These are phyloP conservation scores for Daldinia loculata DNA, from an alignment of 495 filamentous ascomycete species.

Conservation along the genomic window DNA sequence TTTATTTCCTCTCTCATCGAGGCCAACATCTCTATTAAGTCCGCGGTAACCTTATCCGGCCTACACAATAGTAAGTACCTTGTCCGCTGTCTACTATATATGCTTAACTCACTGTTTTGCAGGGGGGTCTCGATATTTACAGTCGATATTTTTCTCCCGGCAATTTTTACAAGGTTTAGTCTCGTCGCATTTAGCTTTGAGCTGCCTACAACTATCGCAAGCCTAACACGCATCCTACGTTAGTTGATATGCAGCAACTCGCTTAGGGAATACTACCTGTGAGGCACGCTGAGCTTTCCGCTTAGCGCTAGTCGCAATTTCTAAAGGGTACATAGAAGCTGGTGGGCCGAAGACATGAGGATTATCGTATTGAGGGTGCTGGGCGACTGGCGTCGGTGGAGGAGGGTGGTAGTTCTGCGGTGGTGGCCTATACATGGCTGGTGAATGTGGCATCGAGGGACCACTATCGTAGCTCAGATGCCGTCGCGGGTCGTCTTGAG, in stretches of 20 bases:
- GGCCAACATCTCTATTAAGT: constrained; percentile 57
- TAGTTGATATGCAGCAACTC: constrained; percentile 32
- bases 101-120: constrained; percentile 67
- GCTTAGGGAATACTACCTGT: constrained; percentile 49
- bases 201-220: constrained; percentile 71
- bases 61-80: constrained; percentile 47
- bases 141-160: constrained; percentile 65
- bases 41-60: constrained; percentile 61
- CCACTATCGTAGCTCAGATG: constrained; percentile 59
- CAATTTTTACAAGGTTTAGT: constrained; percentile 67
- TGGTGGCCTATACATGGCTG: constrained; percentile 51
- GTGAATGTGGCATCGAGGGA: constrained; percentile 50
- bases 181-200: constrained; percentile 80
- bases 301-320: constrained; percentile 58
- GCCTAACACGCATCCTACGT: constrained; percentile 56
- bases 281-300: constrained; percentile 62
- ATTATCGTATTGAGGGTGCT: constrained; percentile 55
- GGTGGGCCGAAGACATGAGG: constrained; percentile 46
- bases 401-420: constrained; percentile 54
- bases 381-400: constrained; percentile 52
- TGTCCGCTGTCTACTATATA: neutral
- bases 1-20: constrained; percentile 48
- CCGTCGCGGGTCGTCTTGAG: constrained; percentile 52
- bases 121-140: constrained; percentile 71
- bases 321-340: constrained; percentile 50